phyloP scores from a whole-genome alignment of 1,139 yeast species.

The Citeromyces hawaiiensis region DNA sequence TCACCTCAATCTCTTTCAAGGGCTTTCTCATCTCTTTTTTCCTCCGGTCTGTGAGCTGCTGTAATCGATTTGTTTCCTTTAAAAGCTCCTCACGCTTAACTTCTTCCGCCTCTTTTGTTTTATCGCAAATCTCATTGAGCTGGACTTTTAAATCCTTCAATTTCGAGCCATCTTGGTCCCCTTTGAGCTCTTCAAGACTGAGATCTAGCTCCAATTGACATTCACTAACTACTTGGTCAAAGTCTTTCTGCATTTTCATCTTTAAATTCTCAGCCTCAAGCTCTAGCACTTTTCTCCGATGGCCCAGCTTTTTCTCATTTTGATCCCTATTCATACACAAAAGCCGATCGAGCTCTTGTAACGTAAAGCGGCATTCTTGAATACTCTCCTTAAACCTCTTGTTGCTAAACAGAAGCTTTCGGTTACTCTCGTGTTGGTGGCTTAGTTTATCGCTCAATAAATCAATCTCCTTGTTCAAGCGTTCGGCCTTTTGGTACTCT shows the following conservation, averaged over 20 bases:
- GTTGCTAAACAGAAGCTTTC: neutral
- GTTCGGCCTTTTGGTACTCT: neutral
- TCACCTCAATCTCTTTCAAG: neutral
- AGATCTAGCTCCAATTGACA: neutral
- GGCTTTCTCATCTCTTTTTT: neutral
- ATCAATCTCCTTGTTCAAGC: neutral
- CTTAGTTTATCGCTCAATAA: neutral
- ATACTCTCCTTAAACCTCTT: neutral
- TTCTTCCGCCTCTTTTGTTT: neutral
- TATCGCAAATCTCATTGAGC: neutral
- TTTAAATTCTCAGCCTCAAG: neutral
- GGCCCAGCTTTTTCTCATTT: neutral
- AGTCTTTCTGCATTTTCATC: neutral
- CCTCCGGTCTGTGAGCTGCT: neutral
- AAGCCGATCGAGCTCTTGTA: neutral
- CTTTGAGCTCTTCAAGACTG: neutral
- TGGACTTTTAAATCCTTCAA: neutral
- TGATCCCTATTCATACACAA: neutral
- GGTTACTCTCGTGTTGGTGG: neutral
- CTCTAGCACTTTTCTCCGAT: neutral
- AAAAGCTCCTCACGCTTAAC: neutral
- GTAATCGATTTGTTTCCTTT: neutral
- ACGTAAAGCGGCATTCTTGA: neutral
- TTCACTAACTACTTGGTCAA: conserved; percentile 1
- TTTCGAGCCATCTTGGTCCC: neutral